Conservation (phyloP, 768 basidiomycete genomes). For the Pholiota microspora region DNA sequence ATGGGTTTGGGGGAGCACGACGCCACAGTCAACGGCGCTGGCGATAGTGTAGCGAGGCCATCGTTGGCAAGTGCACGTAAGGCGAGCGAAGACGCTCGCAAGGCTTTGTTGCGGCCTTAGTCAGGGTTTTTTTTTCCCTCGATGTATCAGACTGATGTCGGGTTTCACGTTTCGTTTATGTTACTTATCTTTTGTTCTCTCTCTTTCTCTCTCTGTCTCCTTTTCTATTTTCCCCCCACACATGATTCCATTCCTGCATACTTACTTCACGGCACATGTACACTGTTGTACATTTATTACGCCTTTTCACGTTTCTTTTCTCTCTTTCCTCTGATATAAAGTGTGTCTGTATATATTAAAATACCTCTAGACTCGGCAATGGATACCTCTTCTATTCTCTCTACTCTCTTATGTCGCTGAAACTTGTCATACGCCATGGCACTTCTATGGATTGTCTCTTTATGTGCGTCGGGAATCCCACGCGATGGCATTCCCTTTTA, state of each 20-base stretch:
- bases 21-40: background rate
- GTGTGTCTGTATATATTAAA: background rate
- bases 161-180: background rate
- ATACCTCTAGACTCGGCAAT: background rate
- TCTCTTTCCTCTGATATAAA: background rate
- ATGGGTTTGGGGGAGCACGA: slow-evolving; percentile 5
- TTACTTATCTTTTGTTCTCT: background rate
- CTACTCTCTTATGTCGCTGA: too few relatives aligned
- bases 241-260: background rate
- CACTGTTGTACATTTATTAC: background rate
- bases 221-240: background rate
- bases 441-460: too few relatives aligned
- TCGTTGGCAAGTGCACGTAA: slow-evolving; percentile 44
- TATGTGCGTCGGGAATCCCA: too few relatives aligned
- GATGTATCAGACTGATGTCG: background rate
- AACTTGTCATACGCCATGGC: too few relatives aligned
- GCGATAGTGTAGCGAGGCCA: slow-evolving; percentile 28
- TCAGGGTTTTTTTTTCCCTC: background rate
- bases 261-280: background rate
- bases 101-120: background rate
- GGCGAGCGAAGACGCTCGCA: slow-evolving; percentile 24
- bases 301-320: background rate
- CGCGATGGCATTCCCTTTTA: too few relatives aligned
- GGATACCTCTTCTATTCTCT: background rate
- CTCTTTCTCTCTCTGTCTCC: too few relatives aligned